A percentile compares a stretch with the other conserved stretches of the same genome.
phyloP scores from a whole-genome alignment of 495 filamentous ascomycete genomes.

The Penicillium malachiteum region DNA sequence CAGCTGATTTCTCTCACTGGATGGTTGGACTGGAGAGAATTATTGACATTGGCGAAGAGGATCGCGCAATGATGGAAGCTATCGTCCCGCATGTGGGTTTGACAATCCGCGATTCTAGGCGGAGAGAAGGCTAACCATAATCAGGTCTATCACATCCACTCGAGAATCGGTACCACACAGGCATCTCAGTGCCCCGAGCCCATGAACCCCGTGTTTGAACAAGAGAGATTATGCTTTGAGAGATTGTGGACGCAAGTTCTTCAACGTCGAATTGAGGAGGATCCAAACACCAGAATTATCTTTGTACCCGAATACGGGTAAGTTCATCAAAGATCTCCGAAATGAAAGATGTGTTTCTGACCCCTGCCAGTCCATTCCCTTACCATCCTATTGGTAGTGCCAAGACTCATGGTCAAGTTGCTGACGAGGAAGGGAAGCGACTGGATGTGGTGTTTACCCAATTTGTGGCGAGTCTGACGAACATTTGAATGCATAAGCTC shows the following conservation, averaged over 20 bases:
- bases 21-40: conserved; percentile 26
- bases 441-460: conserved; percentile 18
- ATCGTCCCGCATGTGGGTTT: conserved; percentile 27
- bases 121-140: neutral
- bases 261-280: conserved; percentile 6
- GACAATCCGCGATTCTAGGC: too few relatives aligned
- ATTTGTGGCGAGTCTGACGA: conserved; percentile 1
- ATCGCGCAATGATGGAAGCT: conserved; percentile 17
- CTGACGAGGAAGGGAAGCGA: conserved; percentile 27
- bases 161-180: conserved; percentile 31
- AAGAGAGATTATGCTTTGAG: conserved; percentile 28
- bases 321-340: neutral
- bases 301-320: conserved; percentile 36
- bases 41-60: conserved; percentile 24
- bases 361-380: conserved; percentile 25
- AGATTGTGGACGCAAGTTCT: conserved; percentile 24
- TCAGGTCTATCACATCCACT: conserved; percentile 30
- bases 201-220: conserved; percentile 20
- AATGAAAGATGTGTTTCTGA: neutral
- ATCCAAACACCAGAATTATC: conserved; percentile 14
- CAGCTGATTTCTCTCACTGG: conserved; percentile 32
- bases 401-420: conserved; percentile 20
- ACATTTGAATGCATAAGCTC: neutral
- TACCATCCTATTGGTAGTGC: conserved; percentile 29
- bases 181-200: conserved; percentile 32